phyloP scores from a whole-genome alignment of 108 stramenopile genomes.

The Skeletonema tropicum region DNA sequence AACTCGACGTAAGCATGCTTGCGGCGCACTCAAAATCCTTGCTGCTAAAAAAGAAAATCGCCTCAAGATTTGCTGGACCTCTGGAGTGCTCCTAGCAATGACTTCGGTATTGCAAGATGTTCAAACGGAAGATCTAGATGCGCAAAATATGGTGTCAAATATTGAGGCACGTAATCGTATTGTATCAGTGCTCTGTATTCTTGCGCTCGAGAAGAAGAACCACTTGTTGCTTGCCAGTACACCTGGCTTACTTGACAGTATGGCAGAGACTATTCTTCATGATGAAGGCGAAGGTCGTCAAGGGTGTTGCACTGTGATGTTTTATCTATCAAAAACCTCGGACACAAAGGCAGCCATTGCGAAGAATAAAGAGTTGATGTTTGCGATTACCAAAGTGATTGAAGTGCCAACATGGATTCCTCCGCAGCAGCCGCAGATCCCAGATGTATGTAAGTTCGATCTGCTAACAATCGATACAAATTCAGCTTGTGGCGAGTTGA shows the following conservation, averaged over 20 bases:
- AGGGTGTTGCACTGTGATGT: constrained; percentile 66
- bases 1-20: constrained; percentile 83
- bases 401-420: constrained; percentile 27
- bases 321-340: constrained; percentile 64
- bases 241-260: constrained; percentile 29
- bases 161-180: constrained; percentile 65
- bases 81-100: constrained; percentile 71
- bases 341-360: constrained; percentile 70
- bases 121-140: constrained; percentile 33
- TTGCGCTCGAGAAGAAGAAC: constrained; percentile 67
- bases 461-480: neutral
- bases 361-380: constrained; percentile 63
- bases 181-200: constrained; percentile 62
- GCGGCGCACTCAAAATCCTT: constrained; percentile 82
- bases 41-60: constrained; percentile 65
- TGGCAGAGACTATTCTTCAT: constrained; percentile 41
- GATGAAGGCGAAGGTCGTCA: constrained; percentile 63
- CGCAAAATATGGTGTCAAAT: constrained; percentile 50
- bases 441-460: constrained; percentile 3
- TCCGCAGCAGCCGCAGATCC: constrained; percentile 1
- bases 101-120: constrained; percentile 61
- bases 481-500: neutral
- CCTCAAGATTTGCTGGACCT: constrained; percentile 75
- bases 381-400: constrained; percentile 58
- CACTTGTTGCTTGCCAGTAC: constrained; percentile 57